Evolutionary conservation across 768 basidiomycete genomes (phyloP).

Genomic region (Lentinus brumalis): DNA sequence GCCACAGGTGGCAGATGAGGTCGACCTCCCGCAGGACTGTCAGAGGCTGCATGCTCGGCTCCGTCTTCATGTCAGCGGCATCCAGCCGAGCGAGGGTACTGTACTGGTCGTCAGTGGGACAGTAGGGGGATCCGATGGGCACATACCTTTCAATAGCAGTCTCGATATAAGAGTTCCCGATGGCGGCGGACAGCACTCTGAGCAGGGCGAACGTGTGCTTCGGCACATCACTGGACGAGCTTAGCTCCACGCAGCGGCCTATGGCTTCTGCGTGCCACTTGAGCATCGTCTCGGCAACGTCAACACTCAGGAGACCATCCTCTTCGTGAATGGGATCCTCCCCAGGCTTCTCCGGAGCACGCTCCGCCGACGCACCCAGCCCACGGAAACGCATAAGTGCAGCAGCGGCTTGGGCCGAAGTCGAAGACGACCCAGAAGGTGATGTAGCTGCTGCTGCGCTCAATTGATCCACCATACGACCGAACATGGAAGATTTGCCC

Average conservation of each 20-base stretch:
- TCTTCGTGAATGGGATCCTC: conserved; percentile 79
- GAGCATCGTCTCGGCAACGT: conserved; percentile 85
- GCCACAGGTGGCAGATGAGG: conserved; percentile 94
- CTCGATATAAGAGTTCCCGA: conserved; percentile 84
- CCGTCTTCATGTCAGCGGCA: conserved; percentile 68
- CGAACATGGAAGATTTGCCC: conserved; percentile 77
- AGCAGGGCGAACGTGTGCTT: conserved; percentile 87
- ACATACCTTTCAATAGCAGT: conserved; percentile 90
- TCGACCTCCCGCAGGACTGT: conserved; percentile 70
- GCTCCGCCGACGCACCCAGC: conserved; percentile 39
- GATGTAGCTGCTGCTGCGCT: conserved; percentile 73
- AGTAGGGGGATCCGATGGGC: not conserved
- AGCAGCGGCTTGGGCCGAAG: conserved; percentile 84
- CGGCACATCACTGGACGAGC: conserved; percentile 80
- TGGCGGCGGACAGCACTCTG: conserved; percentile 82
- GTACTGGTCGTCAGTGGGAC: conserved; percentile 4
- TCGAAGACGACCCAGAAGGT: conserved; percentile 58
- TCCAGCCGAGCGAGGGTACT: conserved; percentile 78
- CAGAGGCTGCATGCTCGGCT: conserved; percentile 77
- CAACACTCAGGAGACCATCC: conserved; percentile 78
- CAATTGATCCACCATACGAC: conserved; percentile 89
- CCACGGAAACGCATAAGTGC: conserved; percentile 90
- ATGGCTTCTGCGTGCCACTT: conserved; percentile 98
- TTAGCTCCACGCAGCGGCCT: conserved; percentile 91
- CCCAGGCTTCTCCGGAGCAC: conserved; percentile 35